Evolutionary conservation across 31 red algal genomes (phyloP).

Genomic region (Endocladia muricata): DNA sequence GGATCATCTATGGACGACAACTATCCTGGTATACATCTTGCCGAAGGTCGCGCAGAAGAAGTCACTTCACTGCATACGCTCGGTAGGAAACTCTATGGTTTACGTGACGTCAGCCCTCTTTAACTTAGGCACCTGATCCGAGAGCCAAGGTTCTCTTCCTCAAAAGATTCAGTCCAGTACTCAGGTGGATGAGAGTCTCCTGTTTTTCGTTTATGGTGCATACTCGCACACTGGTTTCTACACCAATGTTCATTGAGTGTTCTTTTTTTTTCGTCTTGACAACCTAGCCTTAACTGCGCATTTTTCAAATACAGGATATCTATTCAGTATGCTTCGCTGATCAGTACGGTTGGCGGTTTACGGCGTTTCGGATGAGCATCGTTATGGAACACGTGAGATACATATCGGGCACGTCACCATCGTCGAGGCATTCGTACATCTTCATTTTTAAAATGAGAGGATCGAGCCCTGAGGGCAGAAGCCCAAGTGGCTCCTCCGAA

Average conservation of each 20-base stretch:
- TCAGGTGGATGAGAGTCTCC: background rate
- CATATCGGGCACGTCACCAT: conserved; percentile 26
- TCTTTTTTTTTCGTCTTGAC: too few relatives aligned
- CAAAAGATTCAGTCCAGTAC: background rate
- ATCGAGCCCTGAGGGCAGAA: conserved; percentile 4
- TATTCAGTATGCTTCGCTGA: too few relatives aligned
- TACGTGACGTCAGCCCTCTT: background rate
- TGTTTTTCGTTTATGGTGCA: too few relatives aligned
- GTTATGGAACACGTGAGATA: conserved; percentile 16
- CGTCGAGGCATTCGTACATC: conserved; percentile 6
- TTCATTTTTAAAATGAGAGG: conserved; percentile 13
- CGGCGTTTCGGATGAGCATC: conserved; percentile 1
- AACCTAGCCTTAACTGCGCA: too few relatives aligned
- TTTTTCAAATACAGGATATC: too few relatives aligned
- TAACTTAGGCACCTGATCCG: background rate
- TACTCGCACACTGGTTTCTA: too few relatives aligned
- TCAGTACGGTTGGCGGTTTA: conserved; percentile 36
- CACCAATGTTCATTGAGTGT: too few relatives aligned
- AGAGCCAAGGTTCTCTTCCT: background rate
- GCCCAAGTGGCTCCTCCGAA: conserved; percentile 27
- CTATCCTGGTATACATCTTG: background rate
- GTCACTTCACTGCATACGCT: background rate
- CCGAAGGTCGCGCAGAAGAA: conserved; percentile 4
- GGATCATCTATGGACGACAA: background rate
- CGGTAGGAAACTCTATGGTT: background rate